A percentile compares a stretch with the other conserved stretches of the same genome.
Evolutionary conservation across 108 stramenopile genomes (phyloP).

Genomic region (Chaetoceros muelleri): DNA sequence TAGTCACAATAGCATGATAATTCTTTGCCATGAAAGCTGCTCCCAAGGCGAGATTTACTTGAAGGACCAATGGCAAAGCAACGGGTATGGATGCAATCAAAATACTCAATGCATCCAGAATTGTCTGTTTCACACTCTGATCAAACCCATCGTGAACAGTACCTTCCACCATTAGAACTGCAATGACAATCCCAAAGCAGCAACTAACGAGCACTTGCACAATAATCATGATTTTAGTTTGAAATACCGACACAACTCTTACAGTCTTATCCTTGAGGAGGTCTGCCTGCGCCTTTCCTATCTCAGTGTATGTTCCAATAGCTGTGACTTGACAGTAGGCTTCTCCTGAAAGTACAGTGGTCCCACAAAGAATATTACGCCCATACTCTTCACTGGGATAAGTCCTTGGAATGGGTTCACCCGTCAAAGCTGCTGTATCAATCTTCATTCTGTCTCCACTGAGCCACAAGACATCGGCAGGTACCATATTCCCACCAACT

Average conservation of each 20-base stretch:
- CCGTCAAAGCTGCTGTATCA: constrained; percentile 74
- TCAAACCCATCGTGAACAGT: constrained; percentile 40
- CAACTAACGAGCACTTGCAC: constrained; percentile 43
- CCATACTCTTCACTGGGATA: constrained; percentile 34
- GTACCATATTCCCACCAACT: constrained; percentile 61
- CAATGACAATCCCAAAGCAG: constrained; percentile 38
- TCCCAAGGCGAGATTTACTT: constrained; percentile 81
- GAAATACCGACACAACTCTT: constrained; percentile 51
- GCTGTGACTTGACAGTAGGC: constrained; percentile 47
- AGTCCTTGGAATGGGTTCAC: constrained; percentile 71
- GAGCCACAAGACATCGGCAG: constrained; percentile 68
- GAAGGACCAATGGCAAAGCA: constrained; percentile 70
- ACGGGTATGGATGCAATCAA: constrained; percentile 82
- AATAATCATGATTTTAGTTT: constrained; percentile 53
- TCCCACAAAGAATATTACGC: constrained; percentile 34
- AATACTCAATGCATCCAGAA: constrained; percentile 49
- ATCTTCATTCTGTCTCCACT: constrained; percentile 51
- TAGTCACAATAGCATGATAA: constrained; percentile 74
- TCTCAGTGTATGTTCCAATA: constrained; percentile 65
- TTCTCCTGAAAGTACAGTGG: constrained; percentile 56
- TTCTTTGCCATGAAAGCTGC: constrained; percentile 62
- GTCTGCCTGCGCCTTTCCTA: constrained; percentile 52
- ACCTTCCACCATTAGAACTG: constrained; percentile 43
- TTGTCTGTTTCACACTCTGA: constrained; percentile 10
- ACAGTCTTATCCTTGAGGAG: constrained; percentile 58